phyloP scores from a whole-genome alignment of 805 yeast genomes.

The Scheffersomyces amazonensis region DNA sequence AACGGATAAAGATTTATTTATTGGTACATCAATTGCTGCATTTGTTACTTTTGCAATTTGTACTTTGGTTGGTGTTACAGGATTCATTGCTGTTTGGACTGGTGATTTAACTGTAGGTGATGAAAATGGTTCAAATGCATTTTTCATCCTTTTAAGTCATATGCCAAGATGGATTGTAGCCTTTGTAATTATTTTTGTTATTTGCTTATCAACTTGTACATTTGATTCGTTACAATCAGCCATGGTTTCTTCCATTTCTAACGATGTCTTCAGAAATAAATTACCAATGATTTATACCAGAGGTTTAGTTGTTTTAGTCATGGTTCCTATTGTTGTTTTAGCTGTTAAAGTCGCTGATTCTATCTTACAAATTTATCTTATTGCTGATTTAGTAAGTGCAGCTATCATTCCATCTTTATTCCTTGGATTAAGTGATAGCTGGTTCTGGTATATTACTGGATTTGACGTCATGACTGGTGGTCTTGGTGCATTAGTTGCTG shows the following conservation, averaged over 20 bases:
- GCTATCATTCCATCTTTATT: slow-evolving; percentile 82
- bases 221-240: slow-evolving; percentile 89
- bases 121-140: slow-evolving; percentile 62
- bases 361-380: slow-evolving; percentile 81
- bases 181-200: slow-evolving; percentile 70
- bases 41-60: slow-evolving; percentile 60
- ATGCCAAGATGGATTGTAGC: slow-evolving; percentile 89
- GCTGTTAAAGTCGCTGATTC: slow-evolving; percentile 80
- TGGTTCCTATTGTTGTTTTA: slow-evolving; percentile 85
- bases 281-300: slow-evolving; percentile 66
- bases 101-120: slow-evolving; percentile 57
- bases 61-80: slow-evolving; percentile 76
- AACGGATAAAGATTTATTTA: slow-evolving; percentile 67
- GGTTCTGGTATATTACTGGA: slow-evolving; percentile 68
- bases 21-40: slow-evolving; percentile 77
- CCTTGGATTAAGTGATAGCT: slow-evolving; percentile 64
- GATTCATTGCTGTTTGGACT: slow-evolving; percentile 89
- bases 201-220: slow-evolving; percentile 79
- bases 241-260: slow-evolving; percentile 82
- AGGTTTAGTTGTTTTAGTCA: slow-evolving; percentile 64
- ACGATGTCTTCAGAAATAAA: slow-evolving; percentile 84
- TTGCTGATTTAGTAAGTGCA: slow-evolving; percentile 86
- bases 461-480: slow-evolving; percentile 84
- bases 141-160: slow-evolving; percentile 64
- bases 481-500: slow-evolving; percentile 74